phyloP scores from a whole-genome alignment of 1,139 yeast genomes.

The Yamadazyma pseudoaaseri region DNA sequence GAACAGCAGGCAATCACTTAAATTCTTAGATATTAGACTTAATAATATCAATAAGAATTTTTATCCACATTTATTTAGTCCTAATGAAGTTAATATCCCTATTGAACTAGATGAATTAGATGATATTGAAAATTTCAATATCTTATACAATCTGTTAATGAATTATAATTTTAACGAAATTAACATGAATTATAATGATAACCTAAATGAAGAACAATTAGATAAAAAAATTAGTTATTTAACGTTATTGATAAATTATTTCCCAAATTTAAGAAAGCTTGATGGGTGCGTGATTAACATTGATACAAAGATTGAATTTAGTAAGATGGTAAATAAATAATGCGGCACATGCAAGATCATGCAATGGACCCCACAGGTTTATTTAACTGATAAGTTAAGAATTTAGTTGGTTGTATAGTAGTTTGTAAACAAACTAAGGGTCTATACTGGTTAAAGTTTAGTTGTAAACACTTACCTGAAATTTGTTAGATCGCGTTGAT shows the following conservation, averaged over 20 bases:
- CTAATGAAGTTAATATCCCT: slow-evolving; percentile 38
- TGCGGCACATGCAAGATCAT: too few relatives aligned
- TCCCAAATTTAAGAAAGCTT: slow-evolving; percentile 32
- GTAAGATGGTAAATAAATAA: slow-evolving; percentile 2
- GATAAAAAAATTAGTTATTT: slow-evolving; percentile 37
- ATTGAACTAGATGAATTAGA: slow-evolving; percentile 44
- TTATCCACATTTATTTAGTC: slow-evolving; percentile 54
- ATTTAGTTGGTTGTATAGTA: too few relatives aligned
- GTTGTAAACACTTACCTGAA: too few relatives aligned
- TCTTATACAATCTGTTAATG: slow-evolving; percentile 3
- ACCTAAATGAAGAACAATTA: slow-evolving; percentile 22
- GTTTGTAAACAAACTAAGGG: too few relatives aligned
- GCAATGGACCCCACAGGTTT: too few relatives aligned
- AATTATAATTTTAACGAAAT: slow-evolving; percentile 2
- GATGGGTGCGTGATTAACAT: slow-evolving; percentile 31
- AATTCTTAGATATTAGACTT: slow-evolving; percentile 47
- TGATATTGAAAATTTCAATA: slow-evolving; percentile 41
- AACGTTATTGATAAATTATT: slow-evolving; percentile 34
- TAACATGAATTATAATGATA: slow-evolving; percentile 9
- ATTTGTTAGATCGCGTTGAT: too few relatives aligned
- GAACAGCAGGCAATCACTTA: slow-evolving; percentile 31
- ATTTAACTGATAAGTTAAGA: too few relatives aligned
- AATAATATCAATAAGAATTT: slow-evolving; percentile 49
- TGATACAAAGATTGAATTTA: slow-evolving; percentile 7
- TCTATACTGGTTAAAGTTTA: too few relatives aligned